Conservation (phyloP, 768 basidiomycete species). For the Termitomyces sp. region DNA sequence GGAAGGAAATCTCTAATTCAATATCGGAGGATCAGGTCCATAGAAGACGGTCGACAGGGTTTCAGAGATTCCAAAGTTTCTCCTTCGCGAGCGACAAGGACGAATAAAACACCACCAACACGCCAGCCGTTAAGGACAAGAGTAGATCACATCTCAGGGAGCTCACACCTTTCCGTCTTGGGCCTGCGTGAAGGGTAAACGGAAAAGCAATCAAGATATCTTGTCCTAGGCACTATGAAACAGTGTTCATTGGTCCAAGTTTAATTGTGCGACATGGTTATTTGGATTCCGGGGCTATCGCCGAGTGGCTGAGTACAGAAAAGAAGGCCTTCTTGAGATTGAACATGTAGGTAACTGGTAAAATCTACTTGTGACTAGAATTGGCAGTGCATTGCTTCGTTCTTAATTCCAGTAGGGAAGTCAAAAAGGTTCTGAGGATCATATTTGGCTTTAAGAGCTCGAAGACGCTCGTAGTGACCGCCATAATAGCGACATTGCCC, state of each 20-base stretch:
- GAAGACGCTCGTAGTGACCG: slow-evolving; percentile 24
- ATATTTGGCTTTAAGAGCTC: slow-evolving; percentile 24
- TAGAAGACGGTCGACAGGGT: no score
- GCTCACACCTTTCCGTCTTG: not conserved
- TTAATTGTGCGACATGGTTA: not conserved
- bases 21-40: not conserved
- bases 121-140: no score
- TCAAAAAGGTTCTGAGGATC: slow-evolving; percentile 33
- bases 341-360: no score
- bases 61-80: no score
- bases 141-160: not conserved
- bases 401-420: slow-evolving; percentile 30
- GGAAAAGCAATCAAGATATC: no score
- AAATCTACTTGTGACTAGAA: no score
- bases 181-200: not conserved
- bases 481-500: slow-evolving; percentile 31
- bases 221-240: not conserved
- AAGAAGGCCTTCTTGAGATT: no score
- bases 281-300: no score
- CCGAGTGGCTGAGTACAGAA: no score
- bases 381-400: not conserved
- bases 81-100: no score
- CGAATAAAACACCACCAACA: no score
- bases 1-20: not conserved
- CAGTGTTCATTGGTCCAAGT: not conserved